A percentile compares a stretch with the other conserved stretches of the same genome.
Conservation (phyloP, 441 rosid genomes). For the California macrophylla region DNA sequence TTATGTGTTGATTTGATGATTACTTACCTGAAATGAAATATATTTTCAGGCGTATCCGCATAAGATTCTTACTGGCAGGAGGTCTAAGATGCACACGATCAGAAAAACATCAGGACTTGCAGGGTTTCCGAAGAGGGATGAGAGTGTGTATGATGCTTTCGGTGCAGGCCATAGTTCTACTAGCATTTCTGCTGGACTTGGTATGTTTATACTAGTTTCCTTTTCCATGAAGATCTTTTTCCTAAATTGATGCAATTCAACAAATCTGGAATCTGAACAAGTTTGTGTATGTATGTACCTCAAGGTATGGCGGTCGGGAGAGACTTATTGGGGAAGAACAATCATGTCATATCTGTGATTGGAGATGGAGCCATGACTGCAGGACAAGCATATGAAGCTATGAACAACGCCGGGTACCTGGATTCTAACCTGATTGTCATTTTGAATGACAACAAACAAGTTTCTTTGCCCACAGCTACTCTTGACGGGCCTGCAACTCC, state of each 20-base stretch:
- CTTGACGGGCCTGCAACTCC: slow-evolving; percentile 67
- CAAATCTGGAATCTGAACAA: too few relatives aligned
- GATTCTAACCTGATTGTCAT: slow-evolving; percentile 51
- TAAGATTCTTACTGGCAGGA: slow-evolving; percentile 66
- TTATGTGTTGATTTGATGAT: too few relatives aligned
- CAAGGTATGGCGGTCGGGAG: slow-evolving; percentile 67
- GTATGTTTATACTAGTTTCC: slow-evolving; percentile 21
- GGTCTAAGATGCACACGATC: slow-evolving; percentile 58
- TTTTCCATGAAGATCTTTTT: not conserved
- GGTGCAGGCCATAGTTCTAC: slow-evolving; percentile 78
- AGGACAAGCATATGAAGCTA: slow-evolving; percentile 68
- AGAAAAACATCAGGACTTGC: slow-evolving; percentile 65
- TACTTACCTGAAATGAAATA: too few relatives aligned
- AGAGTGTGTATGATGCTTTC: slow-evolving; percentile 56
- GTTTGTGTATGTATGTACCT: not conserved
- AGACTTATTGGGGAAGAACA: slow-evolving; percentile 47
- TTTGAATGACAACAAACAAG: slow-evolving; percentile 43
- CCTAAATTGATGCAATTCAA: not conserved
- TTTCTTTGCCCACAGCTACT: slow-evolving; percentile 63
- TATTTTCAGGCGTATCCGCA: slow-evolving; percentile 57
- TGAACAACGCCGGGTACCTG: slow-evolving; percentile 69
- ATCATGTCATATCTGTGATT: slow-evolving; percentile 59
- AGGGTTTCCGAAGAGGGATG: slow-evolving; percentile 71
- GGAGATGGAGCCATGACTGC: slow-evolving; percentile 87
- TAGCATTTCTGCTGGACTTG: slow-evolving; percentile 73